Evolutionary conservation across 140 eudicot genomes (phyloP), one percentile per base, ranked within the genome.

Genomic region (Stevia rebaudiana): DNA sequence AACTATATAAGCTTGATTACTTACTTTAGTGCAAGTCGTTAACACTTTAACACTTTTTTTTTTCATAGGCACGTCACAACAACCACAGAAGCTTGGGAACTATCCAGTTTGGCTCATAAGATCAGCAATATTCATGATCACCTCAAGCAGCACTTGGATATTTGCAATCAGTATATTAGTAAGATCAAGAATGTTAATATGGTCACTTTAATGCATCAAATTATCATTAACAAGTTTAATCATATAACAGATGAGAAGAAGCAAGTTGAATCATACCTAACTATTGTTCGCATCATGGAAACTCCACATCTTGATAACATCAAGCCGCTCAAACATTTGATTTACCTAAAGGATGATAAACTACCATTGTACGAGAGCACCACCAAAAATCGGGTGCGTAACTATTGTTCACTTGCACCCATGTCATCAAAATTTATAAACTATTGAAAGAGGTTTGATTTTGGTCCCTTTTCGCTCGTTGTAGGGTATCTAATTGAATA

Each of bases 31-130:
- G 3, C 3, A 1, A 28, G 33, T 28, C 4, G 33, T 28, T 28
- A 28, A 28, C 33, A 28, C 4, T 2, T 28, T 1, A 33, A 64
- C 36, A 7, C 5, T 1, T 5, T 13, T 13, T 41, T 56, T 16
- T 25, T 11, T 8, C 56, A 36, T 25, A 87, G 95, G 74, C 82
- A 79, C 40, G 47, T 80, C 48, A 71, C 87, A 16, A 77, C 86
- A 1, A 81, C 94, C 9, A 53, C 90, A 0, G 91, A 87, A 74
- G 82, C 96, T 4, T 85, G 95, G 99, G 99, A 92, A 81, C 75
- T 92, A 40, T 76, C 86, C 0, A 83, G 88, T 74, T 74, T 88
- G 79, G 84, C 86, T 18, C 90, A 92, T 70, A 92, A 85, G 81
- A 85, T 88, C 63, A 72, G 77, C 46, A 85, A 78, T 68, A 88